Conservation (phyloP, 352 stramenopile species). For the Pythium grandisporangium region DNA sequence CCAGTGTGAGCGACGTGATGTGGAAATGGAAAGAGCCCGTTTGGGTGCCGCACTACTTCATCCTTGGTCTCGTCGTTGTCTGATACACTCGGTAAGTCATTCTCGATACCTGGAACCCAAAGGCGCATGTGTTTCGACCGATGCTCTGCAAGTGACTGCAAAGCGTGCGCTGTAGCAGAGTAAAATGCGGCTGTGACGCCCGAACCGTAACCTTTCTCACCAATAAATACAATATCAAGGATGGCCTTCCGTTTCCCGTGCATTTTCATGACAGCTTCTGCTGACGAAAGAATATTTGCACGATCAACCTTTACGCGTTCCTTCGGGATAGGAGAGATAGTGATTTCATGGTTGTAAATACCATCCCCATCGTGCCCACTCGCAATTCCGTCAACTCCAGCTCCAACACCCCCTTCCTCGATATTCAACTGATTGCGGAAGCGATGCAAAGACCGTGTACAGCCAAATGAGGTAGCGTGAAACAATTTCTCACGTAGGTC, state of each 20-base stretch:
- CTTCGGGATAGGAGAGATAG: conserved; percentile 76
- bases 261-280: conserved; percentile 80
- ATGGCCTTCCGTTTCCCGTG: conserved; percentile 77
- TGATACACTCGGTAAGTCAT: conserved; percentile 11
- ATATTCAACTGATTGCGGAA: conserved; percentile 62
- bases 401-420: conserved; percentile 23
- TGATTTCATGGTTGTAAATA: conserved; percentile 72
- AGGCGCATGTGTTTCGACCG: conserved; percentile 17
- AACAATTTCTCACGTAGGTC: conserved; percentile 67
- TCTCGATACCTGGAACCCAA: conserved; percentile 52
- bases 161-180: conserved; percentile 56
- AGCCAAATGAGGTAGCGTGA: conserved; percentile 69
- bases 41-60: conserved; percentile 62
- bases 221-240: conserved; percentile 77
- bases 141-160: conserved; percentile 52
- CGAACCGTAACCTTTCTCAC: conserved; percentile 79
- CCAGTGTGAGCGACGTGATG: conserved; percentile 16
- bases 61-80: conserved; percentile 17
- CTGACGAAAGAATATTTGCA: conserved; percentile 62
- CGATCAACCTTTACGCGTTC: conserved; percentile 80
- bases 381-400: conserved; percentile 14
- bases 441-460: conserved; percentile 72
- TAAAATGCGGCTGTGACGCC: conserved; percentile 82
- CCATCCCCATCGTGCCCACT: no score
- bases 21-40: conserved; percentile 69